Base-by-base conservation (phyloP, 2,329 filamentous ascomycete species). In the Tolypocladium tundrense region DNA sequence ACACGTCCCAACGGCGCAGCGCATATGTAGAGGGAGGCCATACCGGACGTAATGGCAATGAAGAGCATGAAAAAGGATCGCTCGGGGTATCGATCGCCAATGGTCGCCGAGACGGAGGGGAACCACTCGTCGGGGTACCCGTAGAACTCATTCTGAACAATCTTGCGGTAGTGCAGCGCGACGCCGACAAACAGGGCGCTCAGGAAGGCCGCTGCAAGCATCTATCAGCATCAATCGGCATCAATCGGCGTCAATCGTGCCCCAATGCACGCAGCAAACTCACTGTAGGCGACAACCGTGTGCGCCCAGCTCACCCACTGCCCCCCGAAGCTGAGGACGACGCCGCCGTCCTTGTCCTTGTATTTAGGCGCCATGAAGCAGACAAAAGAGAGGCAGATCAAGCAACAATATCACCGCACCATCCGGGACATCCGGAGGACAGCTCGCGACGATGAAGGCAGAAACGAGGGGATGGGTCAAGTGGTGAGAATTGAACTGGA, bases 71-170 rank as follows among this genome's bases (percentile, higher is more conserved):
- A 99, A 67, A 97, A 88, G 19, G 94, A 96, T 60, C 94, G 88
- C 75, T 99, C 94, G 56, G 94, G 94, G 69, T 97, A 97, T 64
- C 92, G 86, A 73, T 99, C 94, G 71, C 94, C 94, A 75, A 99
- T 99, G 41, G 94, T 97, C 45, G 94, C 88, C 37, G 93, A 97
- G 27, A 97, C 92, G 50, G 92, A 96, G 59, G 92, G 92, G 69
- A 96, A 96, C 92, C 92, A 97, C 79, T 97, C 92, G 65, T 96
- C 80, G 1, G 92, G 92, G 70, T 95, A 96, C 66, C 91, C 91
- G 73, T 91, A 96, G 77, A 92, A 89, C 74, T 99, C 91, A 75
- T 99, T 99, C 74, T 97, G 81, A 58, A 99, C 94, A 65, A 99
- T 99, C 78, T 99, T 99, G 69, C 88, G 84, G 76, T 94, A 97